Conservation (phyloP, 257 asterid species). For the Euphrasia confusa region DNA sequence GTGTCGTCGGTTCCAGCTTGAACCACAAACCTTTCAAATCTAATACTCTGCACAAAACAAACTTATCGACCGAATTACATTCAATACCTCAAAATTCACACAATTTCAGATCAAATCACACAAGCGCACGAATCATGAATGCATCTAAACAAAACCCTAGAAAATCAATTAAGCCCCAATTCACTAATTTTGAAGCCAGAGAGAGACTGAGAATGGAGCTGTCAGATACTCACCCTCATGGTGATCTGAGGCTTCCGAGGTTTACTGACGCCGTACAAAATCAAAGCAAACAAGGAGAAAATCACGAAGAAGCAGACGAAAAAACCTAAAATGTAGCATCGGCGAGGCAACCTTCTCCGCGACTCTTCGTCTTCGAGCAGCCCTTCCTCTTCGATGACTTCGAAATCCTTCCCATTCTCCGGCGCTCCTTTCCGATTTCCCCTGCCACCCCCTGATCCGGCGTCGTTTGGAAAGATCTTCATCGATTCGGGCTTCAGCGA, state of each 20-base stretch:
- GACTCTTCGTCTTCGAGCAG: constrained; percentile 39
- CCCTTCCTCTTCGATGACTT: constrained; percentile 63
- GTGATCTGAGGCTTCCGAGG: constrained; percentile 55
- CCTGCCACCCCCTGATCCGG: constrained; percentile 38
- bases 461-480: constrained; percentile 50
- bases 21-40: constrained; percentile 48
- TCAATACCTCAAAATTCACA: background rate
- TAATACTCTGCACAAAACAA: constrained; percentile 42
- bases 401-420: constrained; percentile 44
- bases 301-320: constrained; percentile 46
- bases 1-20: constrained; percentile 69
- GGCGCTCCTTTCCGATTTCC: constrained; percentile 26
- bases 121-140: background rate
- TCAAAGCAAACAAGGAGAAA: constrained; percentile 53
- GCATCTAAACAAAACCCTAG: background rate
- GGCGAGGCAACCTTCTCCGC: constrained; percentile 32
- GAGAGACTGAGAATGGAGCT: background rate
- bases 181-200: background rate
- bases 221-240: constrained; percentile 44
- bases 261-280: constrained; percentile 56
- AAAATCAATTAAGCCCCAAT: background rate
- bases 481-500: constrained; percentile 65
- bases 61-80: background rate
- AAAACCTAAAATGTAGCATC: constrained; percentile 53
- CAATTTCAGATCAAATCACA: constrained; percentile 4